These are phyloP conservation scores for Fusarium mangiferae DNA, from an alignment of 2,329 filamentous ascomycete genomes.

Conservation along the genomic window DNA sequence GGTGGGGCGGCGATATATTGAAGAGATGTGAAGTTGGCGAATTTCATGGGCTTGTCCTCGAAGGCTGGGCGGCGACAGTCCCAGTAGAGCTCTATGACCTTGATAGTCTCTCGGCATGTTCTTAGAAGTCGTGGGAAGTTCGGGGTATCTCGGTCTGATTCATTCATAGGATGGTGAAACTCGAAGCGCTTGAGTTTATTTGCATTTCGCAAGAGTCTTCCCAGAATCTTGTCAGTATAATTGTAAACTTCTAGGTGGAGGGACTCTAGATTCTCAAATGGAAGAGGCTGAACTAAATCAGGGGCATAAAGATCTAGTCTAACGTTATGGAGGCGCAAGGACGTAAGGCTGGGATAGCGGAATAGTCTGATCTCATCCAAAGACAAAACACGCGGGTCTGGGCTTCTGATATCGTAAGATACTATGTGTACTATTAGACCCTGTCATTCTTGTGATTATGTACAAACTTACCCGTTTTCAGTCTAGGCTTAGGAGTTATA, in stretches of 20 bases:
- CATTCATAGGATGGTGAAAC: neutral
- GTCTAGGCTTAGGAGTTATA: neutral
- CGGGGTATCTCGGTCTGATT: fast-evolving
- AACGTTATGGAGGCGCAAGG: neutral
- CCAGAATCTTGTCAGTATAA: neutral
- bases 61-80: neutral
- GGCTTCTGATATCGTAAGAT: neutral
- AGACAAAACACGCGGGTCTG: neutral
- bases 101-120: neutral
- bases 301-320: neutral
- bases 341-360: neutral
- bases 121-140: neutral
- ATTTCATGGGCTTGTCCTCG: neutral
- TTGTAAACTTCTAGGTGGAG: neutral
- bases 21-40: neutral
- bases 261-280: neutral
- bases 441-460: neutral
- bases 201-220: neutral
- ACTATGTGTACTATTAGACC: neutral
- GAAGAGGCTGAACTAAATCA: neutral
- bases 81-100: neutral
- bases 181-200: neutral
- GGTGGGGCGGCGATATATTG: neutral
- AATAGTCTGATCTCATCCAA: neutral
- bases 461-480: neutral